These are phyloP conservation scores for Fusarium sp. DNA, from an alignment of 2,329 filamentous ascomycete genomes.

Conservation along the genomic window DNA sequence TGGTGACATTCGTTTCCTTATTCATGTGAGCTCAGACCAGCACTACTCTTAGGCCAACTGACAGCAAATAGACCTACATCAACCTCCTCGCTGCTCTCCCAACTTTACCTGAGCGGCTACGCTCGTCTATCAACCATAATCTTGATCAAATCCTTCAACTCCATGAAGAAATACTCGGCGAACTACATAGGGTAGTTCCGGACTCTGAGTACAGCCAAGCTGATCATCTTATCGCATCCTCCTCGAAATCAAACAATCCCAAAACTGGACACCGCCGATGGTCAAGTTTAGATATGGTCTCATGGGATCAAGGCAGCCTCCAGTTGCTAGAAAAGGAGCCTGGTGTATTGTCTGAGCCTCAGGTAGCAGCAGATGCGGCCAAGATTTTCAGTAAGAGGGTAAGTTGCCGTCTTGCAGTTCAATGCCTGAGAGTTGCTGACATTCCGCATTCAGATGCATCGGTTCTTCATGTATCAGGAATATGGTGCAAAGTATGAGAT, in stretches of 20 bases:
- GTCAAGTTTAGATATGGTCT: slow-evolving; percentile 59
- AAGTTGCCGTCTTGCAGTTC: slow-evolving; percentile 22
- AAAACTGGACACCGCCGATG: slow-evolving; percentile 55
- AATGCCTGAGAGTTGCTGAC: not conserved
- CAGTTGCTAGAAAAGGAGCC: slow-evolving; percentile 59
- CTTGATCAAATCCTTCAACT: slow-evolving; percentile 82
- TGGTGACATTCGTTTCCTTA: slow-evolving; percentile 84
- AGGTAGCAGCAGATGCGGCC: slow-evolving; percentile 69
- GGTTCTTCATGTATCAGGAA: slow-evolving; percentile 89
- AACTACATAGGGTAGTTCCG: slow-evolving; percentile 77
- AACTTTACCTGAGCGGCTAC: slow-evolving; percentile 69
- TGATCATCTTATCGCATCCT: slow-evolving; percentile 13
- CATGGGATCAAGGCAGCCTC: slow-evolving; percentile 52
- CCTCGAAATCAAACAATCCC: slow-evolving; percentile 22
- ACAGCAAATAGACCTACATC: slow-evolving; percentile 71
- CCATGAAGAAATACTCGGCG: slow-evolving; percentile 82
- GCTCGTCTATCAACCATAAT: slow-evolving; percentile 81
- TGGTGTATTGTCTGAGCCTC: slow-evolving; percentile 67
- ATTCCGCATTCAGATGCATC: slow-evolving; percentile 69
- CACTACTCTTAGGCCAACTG: slow-evolving; percentile 1
- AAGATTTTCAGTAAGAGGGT: slow-evolving; percentile 70
- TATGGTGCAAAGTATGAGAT: slow-evolving; percentile 91
- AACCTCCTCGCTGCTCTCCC: slow-evolving; percentile 79
- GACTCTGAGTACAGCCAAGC: slow-evolving; percentile 70
- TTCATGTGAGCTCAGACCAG: slow-evolving; percentile 70